These are phyloP conservation scores for Coniochaeta pulveracea DNA, from an alignment of 2,329 filamentous ascomycete genomes.

Conservation along the genomic window DNA sequence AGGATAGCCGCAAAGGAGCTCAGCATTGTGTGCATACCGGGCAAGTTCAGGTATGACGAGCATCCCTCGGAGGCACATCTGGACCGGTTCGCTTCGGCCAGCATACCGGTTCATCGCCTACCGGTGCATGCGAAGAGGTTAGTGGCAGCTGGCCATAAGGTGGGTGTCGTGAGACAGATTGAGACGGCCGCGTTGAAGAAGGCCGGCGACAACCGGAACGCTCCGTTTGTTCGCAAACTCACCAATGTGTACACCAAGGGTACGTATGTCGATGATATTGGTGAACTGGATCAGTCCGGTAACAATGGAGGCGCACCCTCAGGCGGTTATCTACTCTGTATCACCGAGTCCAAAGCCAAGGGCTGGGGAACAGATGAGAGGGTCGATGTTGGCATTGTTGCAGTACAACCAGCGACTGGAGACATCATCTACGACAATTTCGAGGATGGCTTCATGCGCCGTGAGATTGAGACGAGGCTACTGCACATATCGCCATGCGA, in stretches of 20 bases:
- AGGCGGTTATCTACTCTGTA: conserved; percentile 84
- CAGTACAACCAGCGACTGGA: conserved; percentile 89
- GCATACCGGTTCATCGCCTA: conserved; percentile 83
- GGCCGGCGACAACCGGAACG: conserved; percentile 84
- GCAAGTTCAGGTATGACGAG: conserved; percentile 89
- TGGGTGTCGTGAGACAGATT: conserved; percentile 86
- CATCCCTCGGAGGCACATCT: conserved; percentile 88
- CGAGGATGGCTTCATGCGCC: conserved; percentile 94
- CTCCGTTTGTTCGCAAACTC: conserved; percentile 83
- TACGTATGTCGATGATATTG: conserved; percentile 90
- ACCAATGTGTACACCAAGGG: conserved; percentile 97
- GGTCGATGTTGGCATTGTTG: conserved; percentile 82
- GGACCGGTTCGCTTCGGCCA: conserved; percentile 86
- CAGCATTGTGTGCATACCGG: conserved; percentile 92
- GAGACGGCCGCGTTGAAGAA: conserved; percentile 96
- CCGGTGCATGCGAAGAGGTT: conserved; percentile 91
- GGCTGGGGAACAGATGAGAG: conserved; percentile 80
- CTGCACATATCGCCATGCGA: conserved; percentile 94
- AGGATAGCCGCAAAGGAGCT: conserved; percentile 79
- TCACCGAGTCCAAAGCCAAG: conserved; percentile 76
- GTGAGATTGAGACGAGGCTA: conserved; percentile 89
- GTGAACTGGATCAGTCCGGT: conserved; percentile 53
- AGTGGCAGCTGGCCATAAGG: conserved; percentile 86
- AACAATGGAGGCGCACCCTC: conserved; percentile 35
- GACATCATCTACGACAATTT: conserved; percentile 95